These are phyloP conservation scores for Abelmoschus esculentus DNA, from an alignment of 345 rosid species.

Conservation along the genomic window DNA sequence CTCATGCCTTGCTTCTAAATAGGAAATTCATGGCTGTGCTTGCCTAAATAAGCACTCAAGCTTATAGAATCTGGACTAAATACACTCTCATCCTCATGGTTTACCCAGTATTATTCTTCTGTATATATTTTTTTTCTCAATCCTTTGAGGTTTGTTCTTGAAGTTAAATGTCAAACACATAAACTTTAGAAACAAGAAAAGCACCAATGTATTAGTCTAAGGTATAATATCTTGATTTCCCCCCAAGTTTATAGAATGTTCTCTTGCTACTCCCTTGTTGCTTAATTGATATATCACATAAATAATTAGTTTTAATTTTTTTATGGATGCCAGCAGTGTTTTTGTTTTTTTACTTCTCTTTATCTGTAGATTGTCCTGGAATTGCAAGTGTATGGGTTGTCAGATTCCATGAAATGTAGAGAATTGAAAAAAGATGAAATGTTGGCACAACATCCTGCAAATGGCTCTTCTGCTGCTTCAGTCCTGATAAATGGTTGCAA, in stretches of 20 bases:
- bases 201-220: background rate
- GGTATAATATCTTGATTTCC: background rate
- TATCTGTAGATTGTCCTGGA: constrained; percentile 58
- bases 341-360: constrained; percentile 16
- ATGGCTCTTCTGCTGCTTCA: constrained; percentile 39
- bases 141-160: background rate
- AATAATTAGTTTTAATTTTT: constrained; percentile 4
- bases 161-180: background rate
- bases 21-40: background rate
- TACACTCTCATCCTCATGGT: background rate
- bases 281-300: background rate
- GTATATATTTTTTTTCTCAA: background rate
- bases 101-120: background rate
- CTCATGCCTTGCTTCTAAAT: background rate
- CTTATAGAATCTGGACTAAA: background rate
- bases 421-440: constrained; percentile 71
- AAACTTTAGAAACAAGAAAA: background rate
- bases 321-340: constrained; percentile 10
- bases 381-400: constrained; percentile 93
- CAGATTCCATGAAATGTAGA: constrained; percentile 72
- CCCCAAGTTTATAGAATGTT: background rate
- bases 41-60: background rate
- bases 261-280: background rate
- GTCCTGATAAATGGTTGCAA: constrained; percentile 41
- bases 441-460: constrained; percentile 35